These are phyloP conservation scores for Vigna reflexopilosa DNA, from an alignment of 306 rosid species.

Conservation along the genomic window DNA sequence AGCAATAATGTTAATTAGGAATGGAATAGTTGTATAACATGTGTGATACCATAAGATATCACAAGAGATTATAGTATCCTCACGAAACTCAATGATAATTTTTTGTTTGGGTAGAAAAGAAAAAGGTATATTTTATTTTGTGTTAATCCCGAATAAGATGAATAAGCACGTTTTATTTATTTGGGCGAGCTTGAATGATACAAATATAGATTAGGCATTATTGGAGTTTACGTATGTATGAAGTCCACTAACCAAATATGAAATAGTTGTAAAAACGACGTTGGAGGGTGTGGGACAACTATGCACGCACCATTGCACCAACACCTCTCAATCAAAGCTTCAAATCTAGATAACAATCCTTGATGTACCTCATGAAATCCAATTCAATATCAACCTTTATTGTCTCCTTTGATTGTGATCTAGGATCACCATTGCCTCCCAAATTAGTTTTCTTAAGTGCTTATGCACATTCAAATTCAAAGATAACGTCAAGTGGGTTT, in stretches of 20 bases:
- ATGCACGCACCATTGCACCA: constrained; percentile 35
- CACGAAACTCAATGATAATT: neutral
- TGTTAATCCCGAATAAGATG: neutral
- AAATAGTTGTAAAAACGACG: constrained; percentile 31
- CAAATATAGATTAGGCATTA: constrained; percentile 29
- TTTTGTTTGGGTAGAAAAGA: neutral
- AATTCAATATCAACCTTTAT: constrained; percentile 15
- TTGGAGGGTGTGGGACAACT: constrained; percentile 38
- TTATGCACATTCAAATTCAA: constrained; percentile 10
- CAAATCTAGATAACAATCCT: constrained; percentile 22
- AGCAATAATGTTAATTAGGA: neutral
- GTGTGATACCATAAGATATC: neutral
- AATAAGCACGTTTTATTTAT: constrained; percentile 18
- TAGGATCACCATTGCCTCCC: constrained; percentile 23
- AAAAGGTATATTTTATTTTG: neutral
- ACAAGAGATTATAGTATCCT: neutral
- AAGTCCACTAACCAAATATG: constrained; percentile 38
- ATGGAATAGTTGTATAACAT: neutral
- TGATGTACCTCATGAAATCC: constrained; percentile 22
- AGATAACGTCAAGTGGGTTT: constrained; percentile 26
- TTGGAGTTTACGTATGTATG: constrained; percentile 25
- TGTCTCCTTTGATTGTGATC: constrained; percentile 24
- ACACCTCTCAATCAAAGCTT: constrained; percentile 33
- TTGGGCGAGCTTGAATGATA: constrained; percentile 12
- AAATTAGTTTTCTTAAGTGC: constrained; percentile 9